Base-by-base conservation (phyloP, 345 rosid genomes). In the Mercurialis annua region DNA sequence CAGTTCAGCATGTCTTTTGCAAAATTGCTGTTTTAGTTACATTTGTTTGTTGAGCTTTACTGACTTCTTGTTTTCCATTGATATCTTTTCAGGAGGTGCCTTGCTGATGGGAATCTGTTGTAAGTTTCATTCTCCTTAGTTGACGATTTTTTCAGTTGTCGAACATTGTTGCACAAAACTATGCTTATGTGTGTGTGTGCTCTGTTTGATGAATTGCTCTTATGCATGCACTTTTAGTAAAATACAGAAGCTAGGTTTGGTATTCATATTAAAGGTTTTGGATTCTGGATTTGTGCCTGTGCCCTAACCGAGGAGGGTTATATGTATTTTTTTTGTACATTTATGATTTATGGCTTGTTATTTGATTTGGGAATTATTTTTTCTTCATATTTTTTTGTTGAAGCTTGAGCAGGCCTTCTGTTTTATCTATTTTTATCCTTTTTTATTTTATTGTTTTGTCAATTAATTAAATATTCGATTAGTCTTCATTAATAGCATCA, bases 71-170 rank as follows among this genome's bases (percentile, higher is more conserved):
- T 55, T 29, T 52, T 46, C 16, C 47, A 48, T 40, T 70, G n/a
- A 38, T 53, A 51, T 64, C 64, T 74, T n/a, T 75, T 40, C 87
- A 92, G 96, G 86, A 86, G 68, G 62, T 86, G 89, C 71, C 78
- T 87, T 47, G 24, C 66, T 34, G 98, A 92, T 77, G 98, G 96
- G 61, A 92, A 92, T 80, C 84, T 92, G 66, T 71, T 92, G 98
- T 89, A 79, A 89, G 98, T 86, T 44, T 21, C 31, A 36, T 48
- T 18, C 12, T 43, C 34, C 65, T 53, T 16, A 2, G 23, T 60
- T 31, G 47, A 1, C 44, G n/a, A 16, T n/a, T 3, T 20, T 46
- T 31, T 38, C 59, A 2, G 12, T 56, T 15, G 20, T 31, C 23
- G 17, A 31, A 54, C 11, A 42, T 38, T 62, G 54, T 64, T 31